Conservation (phyloP, 2,329 filamentous ascomycete genomes). For the Aspergillus felis region DNA sequence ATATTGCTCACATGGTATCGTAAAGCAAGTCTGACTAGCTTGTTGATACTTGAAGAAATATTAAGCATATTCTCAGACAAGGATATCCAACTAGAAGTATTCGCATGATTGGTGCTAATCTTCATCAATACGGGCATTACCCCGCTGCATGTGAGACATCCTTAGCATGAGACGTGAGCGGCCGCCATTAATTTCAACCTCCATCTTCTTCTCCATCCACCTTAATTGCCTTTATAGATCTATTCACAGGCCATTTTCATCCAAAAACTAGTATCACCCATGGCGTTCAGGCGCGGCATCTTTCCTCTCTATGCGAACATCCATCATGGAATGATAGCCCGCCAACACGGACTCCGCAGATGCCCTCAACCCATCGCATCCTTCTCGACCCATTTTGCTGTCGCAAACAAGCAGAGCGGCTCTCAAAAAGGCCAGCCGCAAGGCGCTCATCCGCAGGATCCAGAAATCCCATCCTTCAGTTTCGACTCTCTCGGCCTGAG, state of each 20-base stretch:
- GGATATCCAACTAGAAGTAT: neutral
- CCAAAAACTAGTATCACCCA: neutral
- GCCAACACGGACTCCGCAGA: neutral
- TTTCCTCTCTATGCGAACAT: neutral
- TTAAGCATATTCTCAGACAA: neutral
- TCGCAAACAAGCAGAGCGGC: neutral
- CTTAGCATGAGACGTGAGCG: neutral
- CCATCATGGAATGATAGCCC: neutral
- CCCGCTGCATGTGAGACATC: neutral
- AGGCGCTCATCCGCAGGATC: neutral
- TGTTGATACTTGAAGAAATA: neutral
- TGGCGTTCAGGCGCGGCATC: neutral
- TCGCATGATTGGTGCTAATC: neutral
- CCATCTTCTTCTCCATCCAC: neutral
- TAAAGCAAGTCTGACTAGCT: no score
- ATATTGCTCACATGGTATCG: no score
- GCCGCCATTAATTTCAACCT: neutral
- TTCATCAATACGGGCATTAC: no score
- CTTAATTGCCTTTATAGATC: neutral
- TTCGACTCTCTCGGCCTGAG: conserved; percentile 28
- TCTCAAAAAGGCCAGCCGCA: neutral
- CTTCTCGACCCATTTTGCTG: neutral
- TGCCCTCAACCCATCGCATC: neutral
- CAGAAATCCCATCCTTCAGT: conserved; percentile 4
- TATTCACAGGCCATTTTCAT: no score